phyloP scores from a whole-genome alignment of 495 filamentous ascomycete species.

The Aspergillus incahuasiensis region DNA sequence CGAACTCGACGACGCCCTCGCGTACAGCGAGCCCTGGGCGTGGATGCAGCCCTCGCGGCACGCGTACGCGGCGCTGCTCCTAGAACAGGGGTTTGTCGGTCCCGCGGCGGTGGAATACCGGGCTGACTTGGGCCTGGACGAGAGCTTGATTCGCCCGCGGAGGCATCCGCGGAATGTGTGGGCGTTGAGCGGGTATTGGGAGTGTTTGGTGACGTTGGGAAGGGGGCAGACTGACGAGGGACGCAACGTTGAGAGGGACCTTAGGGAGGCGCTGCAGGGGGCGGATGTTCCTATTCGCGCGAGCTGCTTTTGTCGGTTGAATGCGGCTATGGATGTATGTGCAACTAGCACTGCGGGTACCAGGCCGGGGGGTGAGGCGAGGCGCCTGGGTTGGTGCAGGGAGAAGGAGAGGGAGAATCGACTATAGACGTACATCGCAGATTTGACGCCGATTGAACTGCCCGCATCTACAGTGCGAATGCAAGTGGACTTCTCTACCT shows the following conservation, averaged over 20 bases:
- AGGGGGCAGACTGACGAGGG: constrained; percentile 43
- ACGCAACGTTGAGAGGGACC: constrained; percentile 38
- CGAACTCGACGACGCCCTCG: constrained; percentile 34
- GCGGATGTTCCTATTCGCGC: constrained; percentile 54
- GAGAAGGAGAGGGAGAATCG: not conserved
- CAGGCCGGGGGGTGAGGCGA: no score
- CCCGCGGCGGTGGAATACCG: not conserved
- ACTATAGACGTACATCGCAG: not conserved
- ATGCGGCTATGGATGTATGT: not conserved
- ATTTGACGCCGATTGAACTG: no score
- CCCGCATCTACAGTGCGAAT: no score
- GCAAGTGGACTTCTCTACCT: no score
- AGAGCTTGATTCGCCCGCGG: constrained; percentile 47
- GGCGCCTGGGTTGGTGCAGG: not conserved
- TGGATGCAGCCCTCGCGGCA: constrained; percentile 64
- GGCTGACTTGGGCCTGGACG: constrained; percentile 27
- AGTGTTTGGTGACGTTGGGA: constrained; percentile 50
- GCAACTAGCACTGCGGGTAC: no score
- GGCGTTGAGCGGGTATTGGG: constrained; percentile 58
- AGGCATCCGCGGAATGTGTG: constrained; percentile 64
- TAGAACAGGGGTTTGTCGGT: not conserved
- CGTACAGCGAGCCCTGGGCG: constrained; percentile 62
- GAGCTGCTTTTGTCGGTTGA: constrained; percentile 55
- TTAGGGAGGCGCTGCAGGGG: constrained; percentile 45
- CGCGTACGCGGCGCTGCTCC: constrained; percentile 41